phyloP scores from a whole-genome alignment of 495 filamentous ascomycete genomes.

The Platismatia glauca region DNA sequence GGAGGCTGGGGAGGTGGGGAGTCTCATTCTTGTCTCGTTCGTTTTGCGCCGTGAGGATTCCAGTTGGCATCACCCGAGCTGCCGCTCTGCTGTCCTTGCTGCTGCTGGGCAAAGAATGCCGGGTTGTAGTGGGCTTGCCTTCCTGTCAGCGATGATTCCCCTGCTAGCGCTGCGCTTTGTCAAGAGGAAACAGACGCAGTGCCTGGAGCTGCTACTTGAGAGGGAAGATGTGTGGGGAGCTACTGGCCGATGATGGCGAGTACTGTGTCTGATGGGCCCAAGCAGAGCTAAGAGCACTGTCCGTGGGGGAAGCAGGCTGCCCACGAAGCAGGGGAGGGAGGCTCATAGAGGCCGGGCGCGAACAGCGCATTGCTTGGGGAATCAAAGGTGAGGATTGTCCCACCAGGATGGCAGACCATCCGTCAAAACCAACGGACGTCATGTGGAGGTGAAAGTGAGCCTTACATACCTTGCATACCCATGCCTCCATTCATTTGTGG shows the following conservation, averaged over 20 bases:
- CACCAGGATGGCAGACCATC: conserved; percentile 2
- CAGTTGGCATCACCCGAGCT: conserved; percentile 51
- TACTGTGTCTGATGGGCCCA: conserved; percentile 12
- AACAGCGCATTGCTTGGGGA: background rate
- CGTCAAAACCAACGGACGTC: background rate
- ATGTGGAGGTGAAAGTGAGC: conserved; percentile 12
- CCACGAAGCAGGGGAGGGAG: background rate
- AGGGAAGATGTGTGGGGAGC: background rate
- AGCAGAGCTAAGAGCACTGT: background rate
- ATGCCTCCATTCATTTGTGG: conserved; percentile 48
- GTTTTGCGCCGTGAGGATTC: conserved; percentile 81
- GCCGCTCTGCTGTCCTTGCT: conserved; percentile 30
- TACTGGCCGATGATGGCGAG: conserved; percentile 2
- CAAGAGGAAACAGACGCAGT: background rate
- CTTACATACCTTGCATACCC: conserved; percentile 52
- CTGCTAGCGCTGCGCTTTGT: conserved; percentile 17
- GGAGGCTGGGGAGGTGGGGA: background rate
- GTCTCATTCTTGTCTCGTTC: conserved; percentile 56
- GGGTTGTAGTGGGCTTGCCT: conserved; percentile 69
- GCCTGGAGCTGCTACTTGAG: conserved; percentile 1
- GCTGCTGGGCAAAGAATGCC: conserved; percentile 63
- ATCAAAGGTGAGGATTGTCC: conserved; percentile 4
- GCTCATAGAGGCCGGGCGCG: background rate
- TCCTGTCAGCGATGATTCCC: conserved; percentile 13
- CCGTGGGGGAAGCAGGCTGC: background rate